Conservation (phyloP, 805 yeast genomes). For the Groenewaldozyma salmanticensis region DNA sequence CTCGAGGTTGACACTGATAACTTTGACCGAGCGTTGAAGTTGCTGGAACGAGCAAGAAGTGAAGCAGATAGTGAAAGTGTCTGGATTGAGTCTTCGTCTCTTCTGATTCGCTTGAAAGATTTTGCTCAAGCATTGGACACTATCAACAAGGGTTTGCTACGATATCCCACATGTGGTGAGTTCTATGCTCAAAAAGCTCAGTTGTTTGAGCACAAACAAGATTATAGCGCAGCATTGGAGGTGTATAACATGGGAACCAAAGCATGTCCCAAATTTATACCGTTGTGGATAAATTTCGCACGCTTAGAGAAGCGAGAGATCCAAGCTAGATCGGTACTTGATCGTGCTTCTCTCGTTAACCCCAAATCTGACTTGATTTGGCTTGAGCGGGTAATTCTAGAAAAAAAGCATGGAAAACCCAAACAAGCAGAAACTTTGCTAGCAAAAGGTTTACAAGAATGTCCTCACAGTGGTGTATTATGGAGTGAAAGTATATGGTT, state of each 20-base stretch:
- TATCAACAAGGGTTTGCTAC: slow-evolving; percentile 37
- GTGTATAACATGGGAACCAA: slow-evolving; percentile 41
- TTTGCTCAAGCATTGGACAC: slow-evolving; percentile 32
- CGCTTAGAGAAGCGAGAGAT: slow-evolving; percentile 39
- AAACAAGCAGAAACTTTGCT: slow-evolving; percentile 46
- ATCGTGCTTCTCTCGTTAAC: slow-evolving; percentile 48
- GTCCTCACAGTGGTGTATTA: slow-evolving; percentile 49
- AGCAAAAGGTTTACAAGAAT: slow-evolving; percentile 46
- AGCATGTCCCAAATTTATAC: slow-evolving; percentile 33
- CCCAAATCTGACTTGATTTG: slow-evolving; percentile 40
- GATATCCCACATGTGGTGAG: slow-evolving; percentile 42
- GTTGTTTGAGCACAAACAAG: slow-evolving; percentile 29
- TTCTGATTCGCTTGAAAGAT: slow-evolving; percentile 35
- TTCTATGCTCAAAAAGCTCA: slow-evolving; percentile 59
- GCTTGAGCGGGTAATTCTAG: slow-evolving; percentile 50
- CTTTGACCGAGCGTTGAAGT: slow-evolving; percentile 27
- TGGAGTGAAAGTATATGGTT: slow-evolving; percentile 55
- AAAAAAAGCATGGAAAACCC: slow-evolving; percentile 38
- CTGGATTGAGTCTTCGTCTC: slow-evolving; percentile 52
- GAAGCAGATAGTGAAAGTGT: slow-evolving; percentile 38
- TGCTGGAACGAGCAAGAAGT: slow-evolving; percentile 34
- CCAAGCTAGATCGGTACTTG: slow-evolving; percentile 64
- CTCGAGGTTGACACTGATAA: slow-evolving; percentile 41
- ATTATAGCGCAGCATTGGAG: slow-evolving; percentile 37
- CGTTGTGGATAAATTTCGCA: slow-evolving; percentile 49